phyloP scores from a whole-genome alignment of 139 green algal species.

The Zygnema circumcarinatum region DNA sequence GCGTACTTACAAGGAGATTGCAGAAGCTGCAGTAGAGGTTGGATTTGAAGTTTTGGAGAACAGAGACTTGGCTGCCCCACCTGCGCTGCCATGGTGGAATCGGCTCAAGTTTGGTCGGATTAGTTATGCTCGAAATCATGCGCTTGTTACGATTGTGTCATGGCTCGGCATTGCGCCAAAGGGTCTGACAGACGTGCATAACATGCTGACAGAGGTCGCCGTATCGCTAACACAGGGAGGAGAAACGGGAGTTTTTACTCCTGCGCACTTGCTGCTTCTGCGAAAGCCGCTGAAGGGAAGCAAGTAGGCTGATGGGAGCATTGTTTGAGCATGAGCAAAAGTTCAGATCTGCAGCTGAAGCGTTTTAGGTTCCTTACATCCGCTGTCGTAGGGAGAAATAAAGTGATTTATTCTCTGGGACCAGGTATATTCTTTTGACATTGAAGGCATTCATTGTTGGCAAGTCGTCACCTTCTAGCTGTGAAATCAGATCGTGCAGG shows the following conservation, averaged over 20 bases:
- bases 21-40: slow-evolving; percentile 82
- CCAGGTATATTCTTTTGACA: too few species aligned
- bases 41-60: slow-evolving; percentile 68
- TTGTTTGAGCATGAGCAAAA: too few species aligned
- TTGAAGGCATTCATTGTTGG: too few species aligned
- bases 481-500: too few species aligned
- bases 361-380: too few species aligned
- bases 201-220: slow-evolving; percentile 92
- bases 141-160: slow-evolving; percentile 80
- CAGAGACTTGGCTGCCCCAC: slow-evolving; percentile 70
- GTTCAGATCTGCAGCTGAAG: too few species aligned
- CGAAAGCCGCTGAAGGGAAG: slow-evolving; percentile 76
- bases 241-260: slow-evolving; percentile 90
- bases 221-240: slow-evolving; percentile 83
- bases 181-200: slow-evolving; percentile 86
- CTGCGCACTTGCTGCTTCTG: slow-evolving; percentile 96
- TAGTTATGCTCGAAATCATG: slow-evolving; percentile 61
- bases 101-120: slow-evolving; percentile 61
- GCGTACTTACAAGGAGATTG: slow-evolving; percentile 81
- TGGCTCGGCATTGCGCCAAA: slow-evolving; percentile 78
- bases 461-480: too few species aligned
- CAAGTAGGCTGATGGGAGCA: not conserved
- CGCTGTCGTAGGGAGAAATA: too few species aligned
- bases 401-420: too few species aligned
- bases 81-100: slow-evolving; percentile 66